Evolutionary conservation across 345 rosid species (phyloP), one percentile per base, ranked within the genome.

Genomic region (Citrus trifoliata): DNA sequence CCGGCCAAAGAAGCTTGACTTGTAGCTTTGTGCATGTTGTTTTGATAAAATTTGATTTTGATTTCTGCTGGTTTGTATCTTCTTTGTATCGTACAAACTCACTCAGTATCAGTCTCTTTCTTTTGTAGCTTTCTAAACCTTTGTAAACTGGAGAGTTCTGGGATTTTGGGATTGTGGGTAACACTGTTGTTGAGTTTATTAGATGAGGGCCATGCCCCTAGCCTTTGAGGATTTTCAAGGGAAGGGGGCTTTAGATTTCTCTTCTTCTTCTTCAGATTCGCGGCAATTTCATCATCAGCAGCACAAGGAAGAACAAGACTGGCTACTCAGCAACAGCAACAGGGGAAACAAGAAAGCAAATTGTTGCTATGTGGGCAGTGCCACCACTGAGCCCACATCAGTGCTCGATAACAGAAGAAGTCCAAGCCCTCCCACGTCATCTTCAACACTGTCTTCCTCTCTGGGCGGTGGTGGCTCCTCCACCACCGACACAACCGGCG

Each of bases 181-280:
- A 70, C 73, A 16, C 72, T 80, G 58, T 65, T 85, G 14, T 75
- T 80, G 79, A 40, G 73, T 79, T 65, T 76, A 33, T 74, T 86
- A 84, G 87, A 89, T 89, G 89, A 88, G 88, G 91, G 97, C 91
- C 91, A 91, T 88, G 90, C 95, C 92, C 94, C 77, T 91, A 70
- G 79, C 93, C 93, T 91, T 85, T 85, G 88, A 90, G 85, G 89
- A 87, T 56, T 89, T 87, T 94, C 95, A 94, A 87, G 90, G 89
- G 91, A 87, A 91, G 89, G 91, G 87, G 89, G 86, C 87, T 84
- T 82, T 82, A 48, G 80, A 84, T 85, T 82, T 85, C 82, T 87
- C 86, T 75, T 51, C 56, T 51, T 71, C 74, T 51, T 71, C 74
- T 56, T 78, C 86, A 40, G 80, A 81, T 80, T 82, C 85, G 33